A percentile compares a stretch with the other conserved stretches of the same genome.
phyloP scores from a whole-genome alignment of 768 basidiomycete species.

The Mycena metata region DNA sequence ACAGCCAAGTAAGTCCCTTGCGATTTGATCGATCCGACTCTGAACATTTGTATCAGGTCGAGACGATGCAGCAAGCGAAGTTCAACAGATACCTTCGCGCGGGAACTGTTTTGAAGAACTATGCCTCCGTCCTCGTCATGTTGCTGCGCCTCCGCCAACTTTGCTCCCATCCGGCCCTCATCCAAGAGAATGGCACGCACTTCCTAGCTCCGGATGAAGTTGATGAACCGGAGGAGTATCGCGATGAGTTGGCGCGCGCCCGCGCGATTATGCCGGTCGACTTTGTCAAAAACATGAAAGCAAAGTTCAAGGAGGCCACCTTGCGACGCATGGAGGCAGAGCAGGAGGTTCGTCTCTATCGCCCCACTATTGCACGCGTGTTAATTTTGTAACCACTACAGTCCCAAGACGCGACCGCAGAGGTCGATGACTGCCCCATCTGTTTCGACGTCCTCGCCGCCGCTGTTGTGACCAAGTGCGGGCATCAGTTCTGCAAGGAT shows the following conservation, averaged over 20 bases:
- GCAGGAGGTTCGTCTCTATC: conserved; percentile 56
- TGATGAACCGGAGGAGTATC: conserved; percentile 50
- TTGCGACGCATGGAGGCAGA: conserved; percentile 65
- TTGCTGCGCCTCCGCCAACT: conserved; percentile 73
- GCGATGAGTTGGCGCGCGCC: conserved; percentile 62
- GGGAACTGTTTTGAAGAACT: conserved; percentile 81
- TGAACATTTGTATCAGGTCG: conserved; percentile 53
- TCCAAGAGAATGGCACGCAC: conserved; percentile 67
- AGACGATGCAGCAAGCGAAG: conserved; percentile 64
- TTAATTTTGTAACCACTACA: conserved; percentile 38
- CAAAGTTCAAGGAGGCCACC: conserved; percentile 57
- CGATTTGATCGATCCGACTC: neutral
- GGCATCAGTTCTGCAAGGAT: conserved; percentile 72
- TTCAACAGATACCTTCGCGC: conserved; percentile 75
- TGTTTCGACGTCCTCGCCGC: conserved; percentile 72
- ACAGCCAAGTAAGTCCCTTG: conserved; percentile 58
- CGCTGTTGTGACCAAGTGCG: conserved; percentile 69
- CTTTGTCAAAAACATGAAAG: conserved; percentile 66
- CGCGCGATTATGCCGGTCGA: conserved; percentile 56
- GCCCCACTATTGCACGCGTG: neutral
- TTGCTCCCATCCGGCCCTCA: conserved; percentile 76
- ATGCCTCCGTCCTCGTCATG: conserved; percentile 65
- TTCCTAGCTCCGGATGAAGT: conserved; percentile 59
- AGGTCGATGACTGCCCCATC: conserved; percentile 75
- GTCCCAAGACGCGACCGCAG: conserved; percentile 62